Evolutionary conservation across 208 protist genomes (phyloP), one percentile per base, ranked within the genome.

Genomic region (Leishmania arabica): DNA sequence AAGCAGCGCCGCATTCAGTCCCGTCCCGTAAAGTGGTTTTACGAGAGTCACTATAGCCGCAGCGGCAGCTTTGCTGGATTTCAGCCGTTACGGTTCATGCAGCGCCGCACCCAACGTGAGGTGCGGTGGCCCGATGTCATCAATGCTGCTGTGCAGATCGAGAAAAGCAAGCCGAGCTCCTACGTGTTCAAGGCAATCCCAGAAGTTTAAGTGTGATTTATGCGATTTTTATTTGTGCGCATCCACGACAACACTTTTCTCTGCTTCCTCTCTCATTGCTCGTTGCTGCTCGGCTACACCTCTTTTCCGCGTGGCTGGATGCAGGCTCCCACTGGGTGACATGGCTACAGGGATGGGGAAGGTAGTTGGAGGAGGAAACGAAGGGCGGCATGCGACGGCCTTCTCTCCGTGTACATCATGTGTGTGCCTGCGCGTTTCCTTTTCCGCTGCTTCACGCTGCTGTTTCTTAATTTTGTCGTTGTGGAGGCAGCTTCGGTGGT

Each of bases 1-100:
- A 98, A 98, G 84, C 94, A 97, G 84, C 91, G 93, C 45, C 93
- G 95, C 69, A 93, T 98, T 69, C 94, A 97, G 83, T 97, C 94
- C 4, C 88, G 94, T 11, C 95, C 95, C 34, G 94, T 97, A 58
- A 98, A 98, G 88, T 98, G 95, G 95, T 98, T 98, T 83, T 98
- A 98, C 87, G 95, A 98, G 75, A 97, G 94, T 73, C 95, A 98
- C 85, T 98, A 98, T 89, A 98, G 93, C 1, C 92, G 93, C 56
- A 97, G 92, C 54, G 95, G 95, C 54, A 97, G 92, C 88, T 98
- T 96, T 86, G 95, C 95, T 15, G 93, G 92, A 34, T 97, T 98
- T 83, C 86, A 97, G 84, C 93, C 95, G 42, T 89, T 96, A 56
- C 93, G 95, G 68, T 95, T 97, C 86, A 97, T 97, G 95, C 95